Conservation (phyloP, 2,329 filamentous ascomycete genomes). For the Massarina eburnea region DNA sequence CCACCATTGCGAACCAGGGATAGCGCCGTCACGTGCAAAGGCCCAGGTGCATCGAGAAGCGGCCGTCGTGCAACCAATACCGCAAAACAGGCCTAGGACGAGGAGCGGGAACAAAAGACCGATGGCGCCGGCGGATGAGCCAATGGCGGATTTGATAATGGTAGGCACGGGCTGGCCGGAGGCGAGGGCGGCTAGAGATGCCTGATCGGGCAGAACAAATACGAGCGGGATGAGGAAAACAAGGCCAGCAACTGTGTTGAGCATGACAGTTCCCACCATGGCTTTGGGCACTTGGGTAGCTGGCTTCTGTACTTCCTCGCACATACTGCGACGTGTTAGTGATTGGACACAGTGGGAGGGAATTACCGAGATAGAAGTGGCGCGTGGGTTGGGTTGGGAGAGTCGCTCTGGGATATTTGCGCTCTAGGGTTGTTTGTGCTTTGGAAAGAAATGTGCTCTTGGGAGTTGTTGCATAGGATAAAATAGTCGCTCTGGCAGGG, state of each 20-base stretch:
- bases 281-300: conserved; percentile 70
- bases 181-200: conserved; percentile 54
- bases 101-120: conserved; percentile 65
- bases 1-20: conserved; percentile 64
- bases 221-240: conserved; percentile 69
- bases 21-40: conserved; percentile 70
- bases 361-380: conserved; percentile 3
- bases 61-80: conserved; percentile 69
- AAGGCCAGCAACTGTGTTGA: conserved; percentile 68
- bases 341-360: conserved; percentile 12
- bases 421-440: conserved; percentile 10
- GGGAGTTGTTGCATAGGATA: no score
- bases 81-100: conserved; percentile 67
- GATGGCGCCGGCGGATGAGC: conserved; percentile 62
- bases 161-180: conserved; percentile 65
- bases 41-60: conserved; percentile 69
- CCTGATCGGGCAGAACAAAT: conserved; percentile 68
- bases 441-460: conserved; percentile 16
- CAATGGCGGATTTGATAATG: conserved; percentile 65
- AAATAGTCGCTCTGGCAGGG: conserved; percentile 35
- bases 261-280: conserved; percentile 66
- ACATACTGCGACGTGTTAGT: conserved; percentile 60
- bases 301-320: conserved; percentile 69
- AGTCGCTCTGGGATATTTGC: conserved; percentile 19
- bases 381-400: conserved; percentile 2